Percentiles rank a stretch among this genome's conserved stretches.
Conservation (phyloP, 768 basidiomycete species). For the Russula compacta region DNA sequence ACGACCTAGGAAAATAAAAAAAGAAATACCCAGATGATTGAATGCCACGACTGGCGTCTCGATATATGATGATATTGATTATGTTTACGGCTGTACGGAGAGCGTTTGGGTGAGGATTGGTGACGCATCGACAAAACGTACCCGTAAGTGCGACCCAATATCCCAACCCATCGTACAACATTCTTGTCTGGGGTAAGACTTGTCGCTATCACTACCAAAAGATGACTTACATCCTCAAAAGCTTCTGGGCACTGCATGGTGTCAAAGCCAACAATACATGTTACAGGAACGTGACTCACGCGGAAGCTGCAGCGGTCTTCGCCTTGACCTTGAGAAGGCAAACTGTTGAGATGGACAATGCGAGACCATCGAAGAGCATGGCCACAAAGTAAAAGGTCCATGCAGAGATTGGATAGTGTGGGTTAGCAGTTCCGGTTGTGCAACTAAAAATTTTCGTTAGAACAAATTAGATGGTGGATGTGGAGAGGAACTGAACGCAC, state of each 20-base stretch:
- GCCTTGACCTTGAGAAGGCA: constrained; percentile 38
- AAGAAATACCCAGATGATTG: constrained; percentile 21
- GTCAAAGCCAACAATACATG: not conserved
- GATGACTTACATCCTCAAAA: constrained; percentile 24
- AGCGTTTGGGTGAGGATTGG: not conserved
- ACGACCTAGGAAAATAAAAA: not conserved
- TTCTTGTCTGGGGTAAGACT: constrained; percentile 31
- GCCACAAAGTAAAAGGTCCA: constrained; percentile 53
- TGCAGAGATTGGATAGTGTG: constrained; percentile 28
- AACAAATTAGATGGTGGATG: not conserved
- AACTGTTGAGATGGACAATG: constrained; percentile 40
- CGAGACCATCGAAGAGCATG: constrained; percentile 48
- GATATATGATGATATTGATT: constrained; percentile 25
- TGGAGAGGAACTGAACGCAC: constrained; percentile 21
- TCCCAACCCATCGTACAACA: constrained; percentile 59
- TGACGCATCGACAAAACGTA: constrained; percentile 13
- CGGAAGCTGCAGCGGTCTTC: constrained; percentile 29
- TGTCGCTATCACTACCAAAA: not conserved
- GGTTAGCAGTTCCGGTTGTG: constrained; percentile 28
- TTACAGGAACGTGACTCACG: constrained; percentile 13
- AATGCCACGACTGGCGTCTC: constrained; percentile 13
- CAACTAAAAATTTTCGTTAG: constrained; percentile 33
- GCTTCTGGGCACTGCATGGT: constrained; percentile 19
- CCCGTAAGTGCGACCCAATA: constrained; percentile 50
- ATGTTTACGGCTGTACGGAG: constrained; percentile 22